Base-by-base conservation (phyloP, 2,329 filamentous ascomycete species). In the Fusarium sublunatum region DNA sequence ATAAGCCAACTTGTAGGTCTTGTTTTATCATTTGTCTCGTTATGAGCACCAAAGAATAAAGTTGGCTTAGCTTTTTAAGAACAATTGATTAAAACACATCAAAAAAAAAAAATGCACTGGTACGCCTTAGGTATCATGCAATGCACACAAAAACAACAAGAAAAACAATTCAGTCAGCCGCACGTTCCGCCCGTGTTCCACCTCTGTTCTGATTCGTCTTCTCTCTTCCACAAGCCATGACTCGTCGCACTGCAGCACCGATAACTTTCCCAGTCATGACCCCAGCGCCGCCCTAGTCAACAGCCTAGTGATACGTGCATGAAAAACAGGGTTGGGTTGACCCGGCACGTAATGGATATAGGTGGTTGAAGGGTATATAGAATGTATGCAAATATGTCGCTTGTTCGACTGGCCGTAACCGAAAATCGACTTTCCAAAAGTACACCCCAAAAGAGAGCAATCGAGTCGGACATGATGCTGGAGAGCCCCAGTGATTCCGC, bases 121-220 rank as follows among this genome's bases (percentile, higher is more conserved):
- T 53, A 58, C 58, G 63, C 64, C 63, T 57, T 58, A 67, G 64
- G 64, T 67, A 67, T 67, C 64, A 67, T 67, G 61, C 61, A 65
- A 50, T 60, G 41, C 48, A 66, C 36, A 43, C 13, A 28, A 15
- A 51, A 48, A 58, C 50, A 54, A 57, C 40, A 19, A 19, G 19
- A 19, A 19, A 19, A 19, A 67, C 42, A 53, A 59, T 59, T 34
- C 48, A 57, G 32, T 34, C 51, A 58, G 42, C 38, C 56, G 45
- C 42, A 52, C 41, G 39, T 51, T 28, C 56, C 32, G 36, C 31
- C 41, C 32, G 42, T 31, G 22, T 55, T 53, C 59, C 62, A 62
- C 54, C 40, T 52, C 50, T 35, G 32, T 32, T 29, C 55, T 50
- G 25, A 42, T 56, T 34, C 39, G 38, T 50, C 45, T 34, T 48